These are phyloP conservation scores for Calamus simplicifolius DNA, from an alignment of 176 grass and related monocot species.

Conservation along the genomic window DNA sequence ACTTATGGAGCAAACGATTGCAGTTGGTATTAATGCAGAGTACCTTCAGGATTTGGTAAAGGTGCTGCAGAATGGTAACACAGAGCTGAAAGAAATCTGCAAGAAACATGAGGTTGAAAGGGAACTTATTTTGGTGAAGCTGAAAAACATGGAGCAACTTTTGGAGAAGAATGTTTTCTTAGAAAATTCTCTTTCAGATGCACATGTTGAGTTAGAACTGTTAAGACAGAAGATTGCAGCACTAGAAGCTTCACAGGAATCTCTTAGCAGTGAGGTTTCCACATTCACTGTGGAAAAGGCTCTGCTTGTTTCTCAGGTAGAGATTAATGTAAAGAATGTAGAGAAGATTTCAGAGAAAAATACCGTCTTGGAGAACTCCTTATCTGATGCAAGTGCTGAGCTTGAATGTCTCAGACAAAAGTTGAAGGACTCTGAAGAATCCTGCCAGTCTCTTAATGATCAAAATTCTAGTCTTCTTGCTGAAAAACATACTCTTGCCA, in stretches of 20 bases:
- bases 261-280: constrained; percentile 19
- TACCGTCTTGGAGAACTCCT: constrained; percentile 22
- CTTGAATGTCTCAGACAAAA: constrained; percentile 16
- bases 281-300: constrained; percentile 18
- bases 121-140: constrained; percentile 43
- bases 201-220: constrained; percentile 53
- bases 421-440: constrained; percentile 12
- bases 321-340: constrained; percentile 8
- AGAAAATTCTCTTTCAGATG: constrained; percentile 66
- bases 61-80: constrained; percentile 46
- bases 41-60: constrained; percentile 33
- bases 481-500: constrained; percentile 20
- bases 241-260: constrained; percentile 40
- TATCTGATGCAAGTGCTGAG: constrained; percentile 23
- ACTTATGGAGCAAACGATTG: constrained; percentile 36
- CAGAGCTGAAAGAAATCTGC: constrained; percentile 61
- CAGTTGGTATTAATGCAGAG: constrained; percentile 14
- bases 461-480: constrained; percentile 10
- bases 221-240: constrained; percentile 46
- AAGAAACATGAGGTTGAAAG: constrained; percentile 71
- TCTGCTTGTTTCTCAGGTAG: constrained; percentile 11
- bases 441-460: constrained; percentile 1
- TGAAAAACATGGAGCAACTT: constrained; percentile 53
- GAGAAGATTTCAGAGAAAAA: constrained; percentile 26
- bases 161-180: constrained; percentile 62